Base-by-base conservation (phyloP, 495 filamentous ascomycete species). In the Podospora tetraspora region DNA sequence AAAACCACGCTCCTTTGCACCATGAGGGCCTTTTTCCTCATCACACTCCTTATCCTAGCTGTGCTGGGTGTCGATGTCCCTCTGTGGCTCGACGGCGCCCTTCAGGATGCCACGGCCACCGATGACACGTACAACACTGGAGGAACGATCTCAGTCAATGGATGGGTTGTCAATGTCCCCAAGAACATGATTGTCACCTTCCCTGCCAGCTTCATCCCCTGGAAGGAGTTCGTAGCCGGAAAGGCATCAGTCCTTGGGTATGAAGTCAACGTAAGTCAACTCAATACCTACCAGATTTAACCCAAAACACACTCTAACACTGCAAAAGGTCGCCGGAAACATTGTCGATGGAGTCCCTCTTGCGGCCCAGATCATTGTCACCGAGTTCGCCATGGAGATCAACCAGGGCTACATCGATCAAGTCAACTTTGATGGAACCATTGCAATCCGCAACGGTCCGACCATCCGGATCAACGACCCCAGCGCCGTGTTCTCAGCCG, bases 391-490 rank as follows among this genome's bases (percentile, higher is more conserved):
- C 58, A 66, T 79, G 30, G 71, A 76, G 16, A 19, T 66, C 30
- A 73, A 74, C 59, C 73, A 73, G 16, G 80, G 80, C 9, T 72
- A 77, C 57, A 78, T 82, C 30, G 74, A 78, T 12, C 62, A 67
- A 6, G 66, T 81, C 60, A 70, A 73, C 68, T 71, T 70, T 57
- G 71, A 71, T 62, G 77, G 75, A 8, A 68, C 68, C 25, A 75
- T 82, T 22, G 68, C 76, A 56, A 79, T 82, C 30, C 25, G 12
- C 19, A 73, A 75, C 62, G 80, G 80, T 0, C 79, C 78, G 2
- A 74, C 21, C 10, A 64, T 82, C 32, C 71, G 77, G n/a, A 79
- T 82, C 73, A 82, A 79, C 64, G 79, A 82, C 64, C 80, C 79
- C 27, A 76, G 79, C 64, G 76, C 71, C 1, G 71, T 79, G n/a